These are phyloP conservation scores for Saccharata proteae DNA, from an alignment of 2,329 filamentous ascomycete genomes.

Conservation along the genomic window DNA sequence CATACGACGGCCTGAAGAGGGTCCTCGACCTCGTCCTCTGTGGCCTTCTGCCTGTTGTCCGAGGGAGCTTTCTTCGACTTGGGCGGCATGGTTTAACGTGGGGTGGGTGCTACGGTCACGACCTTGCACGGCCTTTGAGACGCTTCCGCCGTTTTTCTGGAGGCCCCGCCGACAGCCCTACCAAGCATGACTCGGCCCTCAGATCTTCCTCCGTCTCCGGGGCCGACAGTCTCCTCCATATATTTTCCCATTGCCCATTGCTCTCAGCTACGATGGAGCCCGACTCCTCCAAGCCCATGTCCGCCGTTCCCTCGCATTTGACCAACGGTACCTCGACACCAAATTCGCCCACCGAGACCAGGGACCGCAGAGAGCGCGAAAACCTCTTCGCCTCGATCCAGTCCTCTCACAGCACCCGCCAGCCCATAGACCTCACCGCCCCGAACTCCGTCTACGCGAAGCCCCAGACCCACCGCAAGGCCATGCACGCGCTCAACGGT, in stretches of 20 bases:
- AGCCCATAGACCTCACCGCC: conserved; percentile 32
- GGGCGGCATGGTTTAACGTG: conserved; percentile 33
- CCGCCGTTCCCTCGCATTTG: conserved; percentile 45
- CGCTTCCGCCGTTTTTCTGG: too few species aligned
- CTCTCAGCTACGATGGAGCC: conserved; percentile 37
- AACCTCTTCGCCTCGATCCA: conserved; percentile 47
- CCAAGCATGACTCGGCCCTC: too few species aligned
- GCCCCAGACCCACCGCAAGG: conserved; percentile 3
- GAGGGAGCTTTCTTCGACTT: conserved; percentile 32
- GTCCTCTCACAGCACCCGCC: conserved; percentile 40
- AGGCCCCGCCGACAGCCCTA: too few species aligned
- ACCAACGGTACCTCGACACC: conserved; percentile 44
- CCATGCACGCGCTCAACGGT: conserved; percentile 12
- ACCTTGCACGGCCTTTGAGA: too few species aligned
- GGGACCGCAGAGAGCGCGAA: conserved; percentile 41
- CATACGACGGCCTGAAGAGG: conserved; percentile 51
- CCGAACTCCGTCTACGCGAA: conserved; percentile 20
- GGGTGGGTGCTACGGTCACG: too few species aligned
- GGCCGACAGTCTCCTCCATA: too few species aligned
- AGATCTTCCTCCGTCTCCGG: too few species aligned
- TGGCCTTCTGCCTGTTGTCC: conserved; percentile 20
- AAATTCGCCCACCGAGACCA: conserved; percentile 32
- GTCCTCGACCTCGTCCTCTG: conserved; percentile 48
- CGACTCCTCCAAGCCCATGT: conserved; percentile 34
- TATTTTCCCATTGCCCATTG: too few species aligned